phyloP scores from a whole-genome alignment of 495 filamentous ascomycete genomes.

The Podospora conica region DNA sequence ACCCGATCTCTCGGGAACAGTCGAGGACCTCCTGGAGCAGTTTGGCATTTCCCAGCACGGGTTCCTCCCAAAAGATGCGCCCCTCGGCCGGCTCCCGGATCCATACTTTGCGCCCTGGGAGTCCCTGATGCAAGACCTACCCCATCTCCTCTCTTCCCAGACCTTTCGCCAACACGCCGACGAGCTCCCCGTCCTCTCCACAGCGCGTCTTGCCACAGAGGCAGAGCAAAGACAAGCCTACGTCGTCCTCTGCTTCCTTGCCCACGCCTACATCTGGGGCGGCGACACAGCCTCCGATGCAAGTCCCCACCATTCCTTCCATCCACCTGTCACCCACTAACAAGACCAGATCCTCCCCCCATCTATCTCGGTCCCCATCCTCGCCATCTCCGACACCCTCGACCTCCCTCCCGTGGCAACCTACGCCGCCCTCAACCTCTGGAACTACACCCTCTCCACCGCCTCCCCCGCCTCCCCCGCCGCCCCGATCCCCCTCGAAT shows the following conservation, averaged over 20 bases:
- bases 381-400: conserved; percentile 66
- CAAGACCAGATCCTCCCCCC: conserved; percentile 55
- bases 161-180: conserved; percentile 62
- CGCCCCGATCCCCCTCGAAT: conserved; percentile 57
- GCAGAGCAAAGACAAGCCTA: conserved; percentile 1
- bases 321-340: neutral
- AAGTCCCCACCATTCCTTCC: neutral
- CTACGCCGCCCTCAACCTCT: conserved; percentile 80
- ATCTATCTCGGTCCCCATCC: conserved; percentile 71
- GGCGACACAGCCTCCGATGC: conserved; percentile 32
- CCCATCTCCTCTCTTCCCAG: conserved; percentile 57
- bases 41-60: conserved; percentile 46
- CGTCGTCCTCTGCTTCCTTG: conserved; percentile 4
- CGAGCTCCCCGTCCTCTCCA: conserved; percentile 49
- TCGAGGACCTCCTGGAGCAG: conserved; percentile 9
- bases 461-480: conserved; percentile 67
- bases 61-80: conserved; percentile 68
- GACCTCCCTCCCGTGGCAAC: conserved; percentile 85
- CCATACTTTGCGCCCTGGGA: conserved; percentile 83
- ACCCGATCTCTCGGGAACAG: neutral
- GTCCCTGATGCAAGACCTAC: conserved; percentile 58
- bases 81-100: conserved; percentile 61
- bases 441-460: conserved; percentile 81
- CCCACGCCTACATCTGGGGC: conserved; percentile 42
- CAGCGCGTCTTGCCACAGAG: neutral